A percentile compares a stretch with the other conserved stretches of the same genome.
Conservation (phyloP, 2,329 filamentous ascomycete species). For the Ascochyta koolunga region DNA sequence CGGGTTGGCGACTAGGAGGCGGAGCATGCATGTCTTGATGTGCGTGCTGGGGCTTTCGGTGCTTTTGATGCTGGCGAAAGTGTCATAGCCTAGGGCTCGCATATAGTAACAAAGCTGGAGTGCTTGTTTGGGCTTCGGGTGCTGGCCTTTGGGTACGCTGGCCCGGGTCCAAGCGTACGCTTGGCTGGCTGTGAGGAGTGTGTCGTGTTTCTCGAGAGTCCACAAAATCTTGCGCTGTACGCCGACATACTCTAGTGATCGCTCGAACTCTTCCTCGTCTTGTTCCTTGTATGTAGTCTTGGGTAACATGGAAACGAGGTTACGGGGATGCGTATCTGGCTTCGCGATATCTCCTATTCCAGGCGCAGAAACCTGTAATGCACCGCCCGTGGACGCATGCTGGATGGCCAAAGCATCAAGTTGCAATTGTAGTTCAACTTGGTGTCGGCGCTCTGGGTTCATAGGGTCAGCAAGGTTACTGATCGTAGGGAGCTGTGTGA, state of each 20-base stretch:
- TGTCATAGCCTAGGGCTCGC: constrained; percentile 33
- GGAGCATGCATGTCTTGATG: not conserved
- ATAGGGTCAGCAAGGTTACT: not conserved
- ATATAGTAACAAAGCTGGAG: constrained; percentile 42
- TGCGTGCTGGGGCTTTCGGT: not conserved
- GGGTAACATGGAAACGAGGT: constrained; percentile 18
- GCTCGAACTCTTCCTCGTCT: constrained; percentile 15
- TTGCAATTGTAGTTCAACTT: not conserved
- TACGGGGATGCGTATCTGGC: not conserved
- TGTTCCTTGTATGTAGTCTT: constrained; percentile 26
- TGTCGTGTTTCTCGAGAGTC: constrained; percentile 14
- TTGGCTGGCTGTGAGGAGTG: constrained; percentile 19
- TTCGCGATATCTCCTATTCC: not conserved
- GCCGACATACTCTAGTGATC: constrained; percentile 22
- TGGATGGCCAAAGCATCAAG: no score
- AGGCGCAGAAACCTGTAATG: not conserved
- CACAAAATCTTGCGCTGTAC: constrained; percentile 26
- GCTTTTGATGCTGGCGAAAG: constrained; percentile 22
- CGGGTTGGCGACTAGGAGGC: constrained; percentile 22
- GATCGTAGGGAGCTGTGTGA: not conserved
- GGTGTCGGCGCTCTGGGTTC: not conserved
- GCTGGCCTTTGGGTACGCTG: constrained; percentile 8
- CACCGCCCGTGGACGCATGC: not conserved
- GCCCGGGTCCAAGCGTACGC: constrained; percentile 23
- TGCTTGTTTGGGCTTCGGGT: constrained; percentile 21